These are phyloP conservation scores for Leccinum incarnatum DNA, from an alignment of 768 basidiomycete species.

Conservation along the genomic window DNA sequence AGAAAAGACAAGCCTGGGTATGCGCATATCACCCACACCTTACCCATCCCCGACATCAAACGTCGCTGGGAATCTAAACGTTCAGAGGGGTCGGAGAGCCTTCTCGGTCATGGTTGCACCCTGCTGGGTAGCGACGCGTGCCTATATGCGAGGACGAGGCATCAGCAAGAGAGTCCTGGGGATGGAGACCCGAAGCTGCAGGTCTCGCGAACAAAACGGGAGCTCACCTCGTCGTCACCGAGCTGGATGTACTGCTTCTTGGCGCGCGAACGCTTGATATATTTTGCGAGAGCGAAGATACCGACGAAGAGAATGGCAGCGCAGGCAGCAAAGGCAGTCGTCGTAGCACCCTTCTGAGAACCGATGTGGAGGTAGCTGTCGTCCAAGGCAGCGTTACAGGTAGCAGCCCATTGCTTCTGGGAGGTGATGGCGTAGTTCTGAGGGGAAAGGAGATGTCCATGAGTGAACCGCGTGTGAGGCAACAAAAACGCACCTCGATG, in stretches of 20 bases:
- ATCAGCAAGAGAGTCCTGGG: background rate
- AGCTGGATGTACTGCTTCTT: slow-evolving; percentile 36
- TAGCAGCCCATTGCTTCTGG: slow-evolving; percentile 44
- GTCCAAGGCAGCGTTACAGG: slow-evolving; percentile 34
- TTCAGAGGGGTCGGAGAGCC: slow-evolving; percentile 26
- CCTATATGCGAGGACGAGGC: slow-evolving; percentile 1
- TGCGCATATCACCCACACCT: background rate
- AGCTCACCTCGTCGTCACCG: slow-evolving; percentile 37
- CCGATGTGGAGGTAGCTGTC: slow-evolving; percentile 34
- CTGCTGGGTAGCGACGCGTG: slow-evolving; percentile 18
- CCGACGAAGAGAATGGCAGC: slow-evolving; percentile 38
- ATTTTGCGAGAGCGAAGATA: slow-evolving; percentile 33
- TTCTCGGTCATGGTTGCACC: slow-evolving; percentile 30
- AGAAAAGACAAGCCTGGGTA: slow-evolving; percentile 3
- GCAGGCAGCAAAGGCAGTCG: slow-evolving; percentile 33
- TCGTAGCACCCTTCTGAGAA: slow-evolving; percentile 30
- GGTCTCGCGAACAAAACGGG: background rate
- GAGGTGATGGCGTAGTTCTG: slow-evolving; percentile 46
- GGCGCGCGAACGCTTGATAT: slow-evolving; percentile 34
- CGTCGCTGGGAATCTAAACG: background rate
- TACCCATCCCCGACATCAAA: background rate
- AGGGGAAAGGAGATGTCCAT: background rate
- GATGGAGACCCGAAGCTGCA: slow-evolving; percentile 11
- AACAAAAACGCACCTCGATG: slow-evolving; percentile 52
- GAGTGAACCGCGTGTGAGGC: background rate